Base-by-base conservation (phyloP, 352 stramenopile genomes). In the Phytophthora cryptogea region DNA sequence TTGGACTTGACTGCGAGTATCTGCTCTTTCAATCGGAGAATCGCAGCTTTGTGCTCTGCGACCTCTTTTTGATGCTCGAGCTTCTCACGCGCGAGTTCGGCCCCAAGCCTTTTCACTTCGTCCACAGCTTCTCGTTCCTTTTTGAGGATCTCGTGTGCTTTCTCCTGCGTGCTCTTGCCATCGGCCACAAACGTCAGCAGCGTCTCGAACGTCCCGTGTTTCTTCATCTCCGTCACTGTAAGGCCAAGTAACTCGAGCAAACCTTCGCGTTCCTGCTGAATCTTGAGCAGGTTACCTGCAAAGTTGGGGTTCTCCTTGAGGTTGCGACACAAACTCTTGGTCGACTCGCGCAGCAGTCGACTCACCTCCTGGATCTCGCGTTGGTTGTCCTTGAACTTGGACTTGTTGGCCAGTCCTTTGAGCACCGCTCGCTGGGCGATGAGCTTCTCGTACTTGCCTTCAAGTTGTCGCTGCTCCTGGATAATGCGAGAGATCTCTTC, bases 281-380 rank as follows among this genome's bases (percentile, higher is more conserved):
- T 97, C 69, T 98, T 97, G 36, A 95, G 64, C 27, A 97, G 72
- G 57, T 97, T 97, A 1, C 86, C 89, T 1, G 80, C 89, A 46
- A 98, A 95, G 53, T 98, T 97, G 5, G 91, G 89, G 66, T 97
- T 97, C 68, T 98, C 82, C 62, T 97, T 97, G 10, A 98, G 76
- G 54, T 96, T 97, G 14, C 88, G 78, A 56, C 89, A 97, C 28
- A 98, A 65, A 42, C 88, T 96, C 59, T 97, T 96, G 59, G 91
- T 98, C 8, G 86, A 96, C 58, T 97, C 89, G 30, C 89, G 80
- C 42, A 98, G 67, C 30, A 89, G 66, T 4, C 86, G 80, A 68
- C 87, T 97, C 32, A 97, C 90, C 40, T 97, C 91, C 61, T 97
- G 82, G 53, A 98, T 97, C 63, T 97, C 89, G 8, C 72, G 79